Evolutionary conservation across 2,329 filamentous ascomycete genomes (phyloP), one percentile per base, ranked within the genome.

Genomic region (Tolypocladium ovalisporum): DNA sequence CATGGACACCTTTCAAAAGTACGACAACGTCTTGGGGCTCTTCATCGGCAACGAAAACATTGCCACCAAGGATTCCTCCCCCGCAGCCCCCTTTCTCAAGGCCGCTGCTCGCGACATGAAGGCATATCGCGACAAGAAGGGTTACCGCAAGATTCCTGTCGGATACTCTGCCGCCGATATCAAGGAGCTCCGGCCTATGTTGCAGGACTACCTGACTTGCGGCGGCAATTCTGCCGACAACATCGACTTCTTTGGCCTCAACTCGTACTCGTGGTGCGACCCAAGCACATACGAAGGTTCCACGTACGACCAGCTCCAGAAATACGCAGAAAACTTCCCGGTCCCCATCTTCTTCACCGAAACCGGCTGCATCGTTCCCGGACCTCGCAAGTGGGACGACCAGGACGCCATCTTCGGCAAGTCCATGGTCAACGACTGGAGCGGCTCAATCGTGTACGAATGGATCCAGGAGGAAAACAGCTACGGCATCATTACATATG

Each of bases 341-440:
- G 84, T 95, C n/a, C 90, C 89, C 24, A 90, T 94, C 65, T 92
- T 91, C 78, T 90, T 96, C 73, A 92, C 89, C 37, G 90, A 96
- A 73, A 94, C 89, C 3, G 90, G 90, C 58, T 96, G 90, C 79
- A 92, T 89, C 68, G 79, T 75, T 1, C 77, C 78, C 1, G 73
- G 74, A 1, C 84, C 86, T 0, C 80, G 87, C 49, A 73, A 78
- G 1, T 90, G 88, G 67, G 77, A 78, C 29, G 87, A 96, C 67
- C 89, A 94, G 71, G 78, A 81, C 44, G 85, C 89, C 54, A 89
- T 96, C 63, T 87, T 94, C 65, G 87, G 88, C 49, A 64, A 78
- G 0, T 73, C 89, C 3, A 96, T 96, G 90, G 74, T 80, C 7
- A 76, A 78, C 58, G 80, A 80, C 65, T 85, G 73, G 84, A 91